phyloP scores from a whole-genome alignment of 2,329 filamentous ascomycete genomes.

The Talaromyces sp. region DNA sequence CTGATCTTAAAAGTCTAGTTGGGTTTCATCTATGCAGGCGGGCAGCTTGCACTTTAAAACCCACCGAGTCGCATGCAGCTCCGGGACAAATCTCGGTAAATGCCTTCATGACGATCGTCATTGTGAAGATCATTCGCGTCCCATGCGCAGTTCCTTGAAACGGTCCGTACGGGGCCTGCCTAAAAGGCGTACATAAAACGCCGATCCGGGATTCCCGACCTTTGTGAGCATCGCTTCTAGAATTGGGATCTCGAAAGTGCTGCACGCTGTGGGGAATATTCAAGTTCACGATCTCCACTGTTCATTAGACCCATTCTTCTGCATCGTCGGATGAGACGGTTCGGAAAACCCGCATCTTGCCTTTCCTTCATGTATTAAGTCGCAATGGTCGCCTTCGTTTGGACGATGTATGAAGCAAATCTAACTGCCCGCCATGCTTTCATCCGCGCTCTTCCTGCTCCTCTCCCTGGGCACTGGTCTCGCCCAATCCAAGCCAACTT shows the following conservation, averaged over 20 bases:
- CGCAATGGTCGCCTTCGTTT: neutral
- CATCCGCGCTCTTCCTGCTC: slow-evolving; percentile 10
- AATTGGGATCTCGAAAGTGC: no score
- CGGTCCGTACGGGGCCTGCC: neutral
- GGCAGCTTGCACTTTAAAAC: neutral
- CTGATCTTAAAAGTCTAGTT: no score
- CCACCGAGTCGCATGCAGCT: neutral
- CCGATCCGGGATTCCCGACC: slow-evolving; percentile 1
- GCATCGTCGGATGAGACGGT: no score
- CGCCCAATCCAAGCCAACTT: slow-evolving; percentile 5
- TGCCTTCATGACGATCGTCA: neutral
- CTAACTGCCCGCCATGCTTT: slow-evolving; percentile 9
- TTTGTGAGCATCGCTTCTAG: no score
- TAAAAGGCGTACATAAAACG: neutral
- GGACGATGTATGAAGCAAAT: neutral
- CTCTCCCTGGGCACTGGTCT: slow-evolving; percentile 13
- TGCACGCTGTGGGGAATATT: no score
- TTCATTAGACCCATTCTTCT: no score
- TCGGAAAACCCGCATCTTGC: no score
- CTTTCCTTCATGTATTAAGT: neutral
- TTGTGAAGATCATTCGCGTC: neutral
- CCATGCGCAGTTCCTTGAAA: neutral
- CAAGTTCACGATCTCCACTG: no score
- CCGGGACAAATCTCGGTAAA: neutral
- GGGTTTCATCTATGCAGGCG: no score